These are phyloP conservation scores for Chalciporus piperatoides DNA, from an alignment of 1,284 basidiomycete genomes.

Conservation along the genomic window DNA sequence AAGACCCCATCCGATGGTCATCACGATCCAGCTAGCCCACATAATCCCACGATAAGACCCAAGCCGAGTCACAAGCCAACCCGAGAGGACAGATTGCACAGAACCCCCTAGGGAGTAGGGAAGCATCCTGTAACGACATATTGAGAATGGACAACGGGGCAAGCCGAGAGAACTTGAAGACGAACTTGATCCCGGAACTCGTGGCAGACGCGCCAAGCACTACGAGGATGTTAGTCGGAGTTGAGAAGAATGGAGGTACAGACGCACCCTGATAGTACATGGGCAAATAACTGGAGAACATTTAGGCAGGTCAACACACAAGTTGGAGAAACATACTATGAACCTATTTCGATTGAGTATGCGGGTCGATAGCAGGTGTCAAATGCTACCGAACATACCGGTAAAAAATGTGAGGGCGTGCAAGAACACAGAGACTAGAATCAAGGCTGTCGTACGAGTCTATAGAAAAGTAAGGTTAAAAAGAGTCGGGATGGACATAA, in stretches of 20 bases:
- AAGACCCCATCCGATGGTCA: conserved; percentile 36
- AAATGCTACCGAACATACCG: conserved; percentile 12
- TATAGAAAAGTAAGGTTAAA: conserved; percentile 10
- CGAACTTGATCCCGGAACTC: conserved; percentile 38
- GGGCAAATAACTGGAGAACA: conserved; percentile 25
- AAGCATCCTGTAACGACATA: conserved; percentile 33
- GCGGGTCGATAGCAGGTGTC: background rate
- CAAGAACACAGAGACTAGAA: conserved; percentile 38
- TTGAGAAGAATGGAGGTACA: conserved; percentile 3
- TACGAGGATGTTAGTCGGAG: conserved; percentile 22
- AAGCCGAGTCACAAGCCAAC: conserved; percentile 36
- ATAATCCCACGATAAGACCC: conserved; percentile 40
- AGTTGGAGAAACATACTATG: conserved; percentile 22
- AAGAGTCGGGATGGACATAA: background rate
- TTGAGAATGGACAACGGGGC: background rate
- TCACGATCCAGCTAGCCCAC: conserved; percentile 31
- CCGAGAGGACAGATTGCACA: conserved; percentile 33
- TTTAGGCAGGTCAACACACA: conserved; percentile 4
- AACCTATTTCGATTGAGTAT: conserved; percentile 14
- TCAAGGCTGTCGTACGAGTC: conserved; percentile 42
- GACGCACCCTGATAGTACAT: conserved; percentile 30
- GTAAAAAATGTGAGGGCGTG: conserved; percentile 42
- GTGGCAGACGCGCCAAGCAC: conserved; percentile 44
- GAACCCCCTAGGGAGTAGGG: conserved; percentile 40
- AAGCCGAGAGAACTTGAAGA: background rate